phyloP scores from a whole-genome alignment of 805 yeast species.

The Teunomyces panamensis region DNA sequence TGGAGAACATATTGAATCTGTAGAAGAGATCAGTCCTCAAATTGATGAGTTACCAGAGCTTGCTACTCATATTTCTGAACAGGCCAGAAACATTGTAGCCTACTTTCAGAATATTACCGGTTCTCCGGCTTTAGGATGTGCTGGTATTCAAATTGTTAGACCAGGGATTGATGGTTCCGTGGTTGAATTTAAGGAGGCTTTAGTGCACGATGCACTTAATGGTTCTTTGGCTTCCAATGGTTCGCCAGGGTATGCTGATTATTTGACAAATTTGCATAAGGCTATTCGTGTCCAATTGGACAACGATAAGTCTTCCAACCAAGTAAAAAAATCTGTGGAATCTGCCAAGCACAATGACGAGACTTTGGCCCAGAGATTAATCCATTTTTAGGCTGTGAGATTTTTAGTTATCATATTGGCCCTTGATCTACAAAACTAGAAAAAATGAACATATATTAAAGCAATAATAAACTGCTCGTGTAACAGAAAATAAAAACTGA shows the following conservation, averaged over 20 bases:
- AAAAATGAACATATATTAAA: not conserved
- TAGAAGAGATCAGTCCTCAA: conserved; percentile 47
- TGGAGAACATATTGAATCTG: conserved; percentile 49
- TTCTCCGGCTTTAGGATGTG: conserved; percentile 23
- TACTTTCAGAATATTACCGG: conserved; percentile 45
- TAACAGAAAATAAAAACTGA: not conserved
- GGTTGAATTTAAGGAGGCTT: conserved; percentile 46
- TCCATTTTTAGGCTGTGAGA: conserved; percentile 26
- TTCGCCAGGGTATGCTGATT: conserved; percentile 60
- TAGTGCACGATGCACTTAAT: conserved; percentile 69
- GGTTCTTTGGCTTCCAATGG: conserved; percentile 38
- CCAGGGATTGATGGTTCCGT: conserved; percentile 63
- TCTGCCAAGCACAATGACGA: conserved; percentile 24
- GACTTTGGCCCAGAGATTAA: conserved; percentile 39
- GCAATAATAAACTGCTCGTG: not conserved
- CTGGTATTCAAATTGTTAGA: conserved; percentile 58
- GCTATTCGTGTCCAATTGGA: conserved; percentile 53
- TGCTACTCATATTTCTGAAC: conserved; percentile 64
- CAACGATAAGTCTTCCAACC: conserved; percentile 37
- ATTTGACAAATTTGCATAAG: conserved; percentile 64
- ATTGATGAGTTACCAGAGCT: conserved; percentile 64
- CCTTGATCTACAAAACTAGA: not conserved
- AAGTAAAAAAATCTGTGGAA: conserved; percentile 25
- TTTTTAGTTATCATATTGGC: not conserved
- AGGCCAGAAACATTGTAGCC: conserved; percentile 62